Evolutionary conservation across 257 asterid genomes (phyloP), one percentile per base, ranked within the genome.

Genomic region (Penstemon eatonii): DNA sequence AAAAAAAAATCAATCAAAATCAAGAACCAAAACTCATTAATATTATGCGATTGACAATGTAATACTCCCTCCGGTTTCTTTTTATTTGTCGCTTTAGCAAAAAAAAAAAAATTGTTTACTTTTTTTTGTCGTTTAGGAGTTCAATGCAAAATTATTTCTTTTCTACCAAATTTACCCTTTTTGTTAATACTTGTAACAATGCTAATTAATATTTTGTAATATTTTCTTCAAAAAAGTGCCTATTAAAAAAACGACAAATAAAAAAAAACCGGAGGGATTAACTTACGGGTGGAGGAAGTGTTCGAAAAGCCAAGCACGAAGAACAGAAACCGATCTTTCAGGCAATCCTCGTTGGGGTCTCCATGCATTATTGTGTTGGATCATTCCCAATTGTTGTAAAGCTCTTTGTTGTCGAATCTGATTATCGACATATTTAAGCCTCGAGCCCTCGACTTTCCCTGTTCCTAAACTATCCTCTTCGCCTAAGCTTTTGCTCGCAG

Each of bases 331-430:
- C 25, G 99, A 87, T 1, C 96, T 79, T 67, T 93, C 99, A 1
- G 99, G 99, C 76, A 93, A 82, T 49, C 99, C 99, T 78, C 99
- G 72, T 69, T 90, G 99, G 63, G 99, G 99, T 80, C 99, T 90
- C 99, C 99, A 93, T 73, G 99, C 99, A 78, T 90, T 25, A 25
- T 25, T 93, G 65, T 90, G 94, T 70, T 88, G 99, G 83, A 90
- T 85, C 99, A 93, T 90, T 79, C 99, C 99, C 87, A 93, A 69
- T 25, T 93, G 99, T 76, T 93, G 97, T 19, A 93, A 65, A 11
- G 99, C 97, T n/a, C 96, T 83, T 63, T 88, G 99, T 56, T 93
- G 99, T 38, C 97, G 71, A 1, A 93, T 79, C 40, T 93, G 99
- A 70, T 90, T 93, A 33, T 90, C 99, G 0, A 93, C 95, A 15